These are phyloP conservation scores for Exophiala spinifera DNA, from an alignment of 2,329 filamentous ascomycete genomes.

Conservation along the genomic window DNA sequence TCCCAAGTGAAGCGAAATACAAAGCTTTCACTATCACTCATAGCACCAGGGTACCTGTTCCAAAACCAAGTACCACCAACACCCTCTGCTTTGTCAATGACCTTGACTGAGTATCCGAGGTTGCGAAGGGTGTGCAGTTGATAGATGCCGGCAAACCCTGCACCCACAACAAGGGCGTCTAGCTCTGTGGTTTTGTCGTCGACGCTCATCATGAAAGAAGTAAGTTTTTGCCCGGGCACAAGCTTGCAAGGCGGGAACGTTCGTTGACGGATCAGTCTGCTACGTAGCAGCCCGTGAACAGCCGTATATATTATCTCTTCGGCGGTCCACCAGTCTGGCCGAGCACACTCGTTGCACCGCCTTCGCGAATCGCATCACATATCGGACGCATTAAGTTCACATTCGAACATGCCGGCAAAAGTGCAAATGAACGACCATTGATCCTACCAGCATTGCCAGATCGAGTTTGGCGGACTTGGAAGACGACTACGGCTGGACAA, in stretches of 20 bases:
- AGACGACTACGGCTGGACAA: constrained; percentile 1
- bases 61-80: constrained; percentile 40
- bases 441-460: neutral
- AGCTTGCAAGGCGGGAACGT: neutral
- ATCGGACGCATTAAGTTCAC: neutral
- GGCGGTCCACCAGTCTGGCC: neutral
- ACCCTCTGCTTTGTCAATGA: constrained; percentile 53
- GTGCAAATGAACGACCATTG: neutral
- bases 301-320: constrained; percentile 3
- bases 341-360: neutral
- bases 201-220: constrained; percentile 1
- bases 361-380: neutral
- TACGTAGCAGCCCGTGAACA: constrained; percentile 1
- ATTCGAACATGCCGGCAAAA: neutral
- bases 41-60: constrained; percentile 50
- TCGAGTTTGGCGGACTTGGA: neutral
- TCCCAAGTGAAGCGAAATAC: constrained; percentile 13
- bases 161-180: constrained; percentile 33
- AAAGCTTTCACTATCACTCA: constrained; percentile 16
- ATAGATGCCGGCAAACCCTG: constrained; percentile 46
- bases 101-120: constrained; percentile 45
- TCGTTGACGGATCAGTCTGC: neutral
- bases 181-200: constrained; percentile 14
- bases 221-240: neutral
- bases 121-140: constrained; percentile 53